These are phyloP conservation scores for Globisporangium nunn DNA, from an alignment of 352 stramenopile species.

Conservation along the genomic window DNA sequence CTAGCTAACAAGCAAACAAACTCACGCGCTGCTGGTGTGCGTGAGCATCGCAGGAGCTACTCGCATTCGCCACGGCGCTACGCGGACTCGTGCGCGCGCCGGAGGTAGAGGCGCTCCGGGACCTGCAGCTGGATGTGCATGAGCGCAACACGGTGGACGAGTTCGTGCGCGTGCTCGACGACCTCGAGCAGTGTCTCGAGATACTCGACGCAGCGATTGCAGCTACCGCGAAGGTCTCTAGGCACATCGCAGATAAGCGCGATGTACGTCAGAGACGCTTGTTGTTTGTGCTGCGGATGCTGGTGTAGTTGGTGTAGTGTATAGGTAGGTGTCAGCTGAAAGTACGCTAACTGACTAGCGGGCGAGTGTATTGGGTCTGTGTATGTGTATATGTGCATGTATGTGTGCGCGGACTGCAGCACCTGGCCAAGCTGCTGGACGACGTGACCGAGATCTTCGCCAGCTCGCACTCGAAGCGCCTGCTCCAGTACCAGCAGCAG, in stretches of 20 bases:
- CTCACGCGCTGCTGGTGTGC: no score
- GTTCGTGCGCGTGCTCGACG: conserved; percentile 5
- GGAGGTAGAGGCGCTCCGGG: conserved; percentile 15
- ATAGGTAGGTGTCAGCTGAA: no score
- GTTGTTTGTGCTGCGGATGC: no score
- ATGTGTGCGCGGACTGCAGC: no score
- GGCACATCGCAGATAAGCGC: conserved; percentile 14
- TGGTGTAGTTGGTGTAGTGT: no score
- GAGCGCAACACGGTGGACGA: conserved; percentile 7
- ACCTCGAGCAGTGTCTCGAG: conserved; percentile 8
- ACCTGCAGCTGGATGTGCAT: conserved; percentile 7
- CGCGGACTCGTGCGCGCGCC: conserved; percentile 9
- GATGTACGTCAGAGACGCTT: conserved; percentile 6
- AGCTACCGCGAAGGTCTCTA: conserved; percentile 12
- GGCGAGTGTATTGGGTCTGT: no score
- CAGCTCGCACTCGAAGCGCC: conserved; percentile 25
- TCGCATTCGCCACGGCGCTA: conserved; percentile 8
- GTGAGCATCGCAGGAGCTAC: conserved; percentile 10
- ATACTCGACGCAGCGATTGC: background rate
- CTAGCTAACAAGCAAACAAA: no score
- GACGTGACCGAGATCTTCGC: conserved; percentile 29
- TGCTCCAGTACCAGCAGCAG: conserved; percentile 20
- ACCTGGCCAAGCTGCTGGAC: conserved; percentile 25
- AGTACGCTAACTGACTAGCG: no score
- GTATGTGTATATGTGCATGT: background rate